Evolutionary conservation across 805 yeast genomes (phyloP).

Genomic region (Pichia occidentalis): DNA sequence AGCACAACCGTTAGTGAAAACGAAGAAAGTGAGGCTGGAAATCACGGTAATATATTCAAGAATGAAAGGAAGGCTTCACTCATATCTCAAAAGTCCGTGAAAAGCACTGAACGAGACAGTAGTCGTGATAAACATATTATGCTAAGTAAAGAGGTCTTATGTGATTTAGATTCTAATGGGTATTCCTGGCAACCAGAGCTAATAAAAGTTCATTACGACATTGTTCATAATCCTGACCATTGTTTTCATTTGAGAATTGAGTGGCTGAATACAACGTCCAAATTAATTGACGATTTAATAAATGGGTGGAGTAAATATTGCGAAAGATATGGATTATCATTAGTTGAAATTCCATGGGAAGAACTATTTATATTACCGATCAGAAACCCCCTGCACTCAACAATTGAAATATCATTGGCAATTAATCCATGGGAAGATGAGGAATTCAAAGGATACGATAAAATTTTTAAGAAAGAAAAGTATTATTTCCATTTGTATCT

Average conservation of each 20-base stretch:
- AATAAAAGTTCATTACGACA: slow-evolving; percentile 80
- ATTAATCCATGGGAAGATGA: slow-evolving; percentile 66
- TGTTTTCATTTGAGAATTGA: slow-evolving; percentile 88
- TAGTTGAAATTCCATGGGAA: slow-evolving; percentile 88
- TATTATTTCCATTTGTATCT: slow-evolving; percentile 75
- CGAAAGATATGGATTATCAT: slow-evolving; percentile 72
- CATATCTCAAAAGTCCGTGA: neutral
- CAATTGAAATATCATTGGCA: slow-evolving; percentile 59
- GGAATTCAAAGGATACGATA: slow-evolving; percentile 37
- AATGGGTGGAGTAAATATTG: slow-evolving; percentile 75
- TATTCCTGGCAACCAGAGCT: slow-evolving; percentile 74
- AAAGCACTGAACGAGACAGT: slow-evolving; percentile 9
- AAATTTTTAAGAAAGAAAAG: slow-evolving; percentile 42
- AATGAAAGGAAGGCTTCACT: neutral
- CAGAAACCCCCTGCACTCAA: slow-evolving; percentile 82
- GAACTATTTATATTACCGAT: slow-evolving; percentile 74
- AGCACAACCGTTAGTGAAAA: too few relatives aligned
- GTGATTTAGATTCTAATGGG: slow-evolving; percentile 68
- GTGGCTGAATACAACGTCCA: slow-evolving; percentile 89
- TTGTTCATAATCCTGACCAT: slow-evolving; percentile 89
- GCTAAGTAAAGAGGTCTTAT: slow-evolving; percentile 58
- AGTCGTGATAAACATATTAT: slow-evolving; percentile 33
- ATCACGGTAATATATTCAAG: neutral
- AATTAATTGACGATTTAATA: slow-evolving; percentile 72
- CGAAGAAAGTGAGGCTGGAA: neutral